These are phyloP conservation scores for Rostrohypoxylon terebratum DNA, from an alignment of 495 filamentous ascomycete genomes.

Conservation along the genomic window DNA sequence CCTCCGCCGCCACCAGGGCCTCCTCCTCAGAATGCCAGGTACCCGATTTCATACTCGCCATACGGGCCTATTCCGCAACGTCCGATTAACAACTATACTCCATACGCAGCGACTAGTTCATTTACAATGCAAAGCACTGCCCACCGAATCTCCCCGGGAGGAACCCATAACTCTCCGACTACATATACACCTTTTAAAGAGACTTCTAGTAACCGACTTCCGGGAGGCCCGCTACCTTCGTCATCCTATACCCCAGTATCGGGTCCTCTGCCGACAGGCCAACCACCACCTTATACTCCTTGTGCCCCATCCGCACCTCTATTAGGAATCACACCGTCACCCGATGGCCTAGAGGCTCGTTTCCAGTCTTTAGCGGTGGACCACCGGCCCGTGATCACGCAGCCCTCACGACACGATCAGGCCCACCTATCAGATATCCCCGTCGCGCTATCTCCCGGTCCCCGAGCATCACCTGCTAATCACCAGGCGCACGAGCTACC, in stretches of 20 bases:
- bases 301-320: not conserved
- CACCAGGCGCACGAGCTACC: not conserved
- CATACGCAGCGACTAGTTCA: not conserved
- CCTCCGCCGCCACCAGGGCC: constrained; percentile 35
- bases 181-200: constrained; percentile 1
- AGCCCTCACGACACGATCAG: not conserved
- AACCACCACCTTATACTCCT: not conserved
- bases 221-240: not conserved
- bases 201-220: not conserved
- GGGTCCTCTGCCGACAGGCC: not conserved
- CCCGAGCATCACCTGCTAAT: not conserved
- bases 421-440: not conserved
- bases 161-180: not conserved
- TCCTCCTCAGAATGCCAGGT: constrained; percentile 19
- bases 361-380: constrained; percentile 18
- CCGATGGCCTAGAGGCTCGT: constrained; percentile 5
- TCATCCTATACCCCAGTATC: not conserved
- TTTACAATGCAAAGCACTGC: not conserved
- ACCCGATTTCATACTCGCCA: constrained; percentile 7
- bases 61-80: constrained; percentile 5
- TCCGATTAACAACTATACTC: not conserved
- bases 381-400: not conserved
- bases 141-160: not conserved
- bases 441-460: not conserved
- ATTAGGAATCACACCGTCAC: not conserved